phyloP scores from a whole-genome alignment of 441 rosid genomes.

The Euphorbia corollata region DNA sequence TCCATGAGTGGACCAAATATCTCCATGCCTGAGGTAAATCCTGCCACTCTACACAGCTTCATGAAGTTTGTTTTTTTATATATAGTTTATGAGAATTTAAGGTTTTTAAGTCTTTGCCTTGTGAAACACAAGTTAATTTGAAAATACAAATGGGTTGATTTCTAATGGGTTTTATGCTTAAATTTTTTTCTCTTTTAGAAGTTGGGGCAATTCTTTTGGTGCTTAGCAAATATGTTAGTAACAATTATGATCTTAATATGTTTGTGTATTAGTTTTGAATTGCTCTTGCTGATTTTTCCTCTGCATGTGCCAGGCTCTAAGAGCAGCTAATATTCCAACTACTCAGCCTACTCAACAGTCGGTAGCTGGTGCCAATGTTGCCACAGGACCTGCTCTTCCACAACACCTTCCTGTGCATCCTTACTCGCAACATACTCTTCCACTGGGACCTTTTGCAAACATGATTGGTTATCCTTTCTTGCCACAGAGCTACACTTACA shows the following conservation, averaged over 20 bases:
- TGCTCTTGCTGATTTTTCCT: no score
- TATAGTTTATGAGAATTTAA: not conserved
- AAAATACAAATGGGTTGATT: not conserved
- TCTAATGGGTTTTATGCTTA: no score
- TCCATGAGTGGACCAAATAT: conserved; percentile 63
- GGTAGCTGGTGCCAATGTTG: conserved; percentile 48
- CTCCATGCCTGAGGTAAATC: conserved; percentile 77
- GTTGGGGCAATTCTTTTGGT: not conserved
- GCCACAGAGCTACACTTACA: conserved; percentile 84
- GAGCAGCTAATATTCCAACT: conserved; percentile 47
- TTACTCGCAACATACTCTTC: conserved; percentile 79
- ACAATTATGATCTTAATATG: not conserved
- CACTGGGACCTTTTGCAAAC: conserved; percentile 43
- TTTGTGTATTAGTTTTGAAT: not conserved
- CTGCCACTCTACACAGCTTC: conserved; percentile 1
- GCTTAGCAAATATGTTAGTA: not conserved
- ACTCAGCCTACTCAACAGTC: conserved; percentile 60
- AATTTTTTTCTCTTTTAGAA: not conserved
- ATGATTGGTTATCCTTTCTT: conserved; percentile 81
- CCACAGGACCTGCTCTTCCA: conserved; percentile 73
- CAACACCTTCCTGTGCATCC: conserved; percentile 92
- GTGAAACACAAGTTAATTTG: not conserved
- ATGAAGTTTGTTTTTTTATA: not conserved
- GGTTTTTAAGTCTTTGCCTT: not conserved
- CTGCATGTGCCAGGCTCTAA: conserved; percentile 38